Conservation (phyloP, 2,329 filamentous ascomycete genomes). For the Scytalidium lignicola region DNA sequence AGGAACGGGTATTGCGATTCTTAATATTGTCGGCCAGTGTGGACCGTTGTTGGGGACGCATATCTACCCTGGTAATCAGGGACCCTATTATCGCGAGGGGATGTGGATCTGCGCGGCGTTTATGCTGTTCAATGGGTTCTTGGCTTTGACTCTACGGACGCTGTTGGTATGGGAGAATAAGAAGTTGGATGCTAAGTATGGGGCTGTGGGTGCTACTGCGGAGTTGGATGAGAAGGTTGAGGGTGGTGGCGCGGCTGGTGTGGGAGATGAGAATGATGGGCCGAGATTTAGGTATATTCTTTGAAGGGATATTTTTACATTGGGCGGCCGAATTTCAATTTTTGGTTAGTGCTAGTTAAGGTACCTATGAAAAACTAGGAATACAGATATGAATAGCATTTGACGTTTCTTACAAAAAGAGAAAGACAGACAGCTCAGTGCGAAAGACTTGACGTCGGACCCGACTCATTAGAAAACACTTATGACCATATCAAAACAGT, state of each 20-base stretch:
- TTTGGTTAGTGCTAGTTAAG: too few relatives aligned
- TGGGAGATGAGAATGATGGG: constrained; percentile 21
- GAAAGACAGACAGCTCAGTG: too few relatives aligned
- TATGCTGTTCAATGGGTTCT: constrained; percentile 52
- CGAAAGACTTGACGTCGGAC: too few relatives aligned
- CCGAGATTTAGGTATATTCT: constrained; percentile 20
- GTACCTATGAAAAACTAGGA: too few relatives aligned
- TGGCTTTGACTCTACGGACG: constrained; percentile 48
- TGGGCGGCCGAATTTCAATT: too few relatives aligned
- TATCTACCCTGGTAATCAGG: constrained; percentile 48
- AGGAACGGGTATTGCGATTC: constrained; percentile 60
- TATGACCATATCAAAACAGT: too few relatives aligned
- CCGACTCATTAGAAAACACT: too few relatives aligned
- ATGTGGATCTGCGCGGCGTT: constrained; percentile 56
- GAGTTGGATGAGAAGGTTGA: constrained; percentile 2
- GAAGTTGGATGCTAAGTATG: constrained; percentile 45
- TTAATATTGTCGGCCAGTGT: constrained; percentile 63
- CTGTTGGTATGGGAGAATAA: constrained; percentile 56
- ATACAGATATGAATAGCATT: too few relatives aligned
- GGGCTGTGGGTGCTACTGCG: constrained; percentile 2
- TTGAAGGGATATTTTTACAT: constrained; percentile 7
- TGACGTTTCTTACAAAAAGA: too few relatives aligned
- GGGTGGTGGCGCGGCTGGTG: neutral
- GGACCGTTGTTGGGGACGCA: constrained; percentile 60
- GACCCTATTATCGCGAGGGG: constrained; percentile 47